Conservation (phyloP, 2,329 filamentous ascomycete species). For the Didymella arachidicola region DNA sequence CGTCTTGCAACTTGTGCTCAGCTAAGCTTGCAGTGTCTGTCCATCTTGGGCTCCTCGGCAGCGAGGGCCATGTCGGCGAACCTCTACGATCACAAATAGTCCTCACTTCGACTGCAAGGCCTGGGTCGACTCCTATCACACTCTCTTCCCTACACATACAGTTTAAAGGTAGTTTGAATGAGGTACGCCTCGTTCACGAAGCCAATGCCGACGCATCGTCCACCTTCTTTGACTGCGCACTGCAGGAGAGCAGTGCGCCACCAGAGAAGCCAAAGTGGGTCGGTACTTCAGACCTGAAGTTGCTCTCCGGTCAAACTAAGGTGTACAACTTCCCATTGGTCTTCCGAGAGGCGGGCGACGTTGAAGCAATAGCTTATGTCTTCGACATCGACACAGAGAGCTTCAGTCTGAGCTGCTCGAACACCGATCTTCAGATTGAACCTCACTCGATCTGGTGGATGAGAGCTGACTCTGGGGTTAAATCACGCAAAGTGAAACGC, state of each 20-base stretch:
- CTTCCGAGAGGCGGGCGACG: slow-evolving; percentile 82
- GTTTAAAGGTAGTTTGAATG: slow-evolving; percentile 59
- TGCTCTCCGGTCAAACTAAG: slow-evolving; percentile 71
- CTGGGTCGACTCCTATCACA: slow-evolving; percentile 55
- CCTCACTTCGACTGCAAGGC: slow-evolving; percentile 59
- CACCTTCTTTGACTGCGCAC: slow-evolving; percentile 29
- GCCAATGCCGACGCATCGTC: slow-evolving; percentile 27
- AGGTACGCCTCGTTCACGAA: slow-evolving; percentile 43
- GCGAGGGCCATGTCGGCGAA: slow-evolving; percentile 67
- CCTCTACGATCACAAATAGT: slow-evolving; percentile 63
- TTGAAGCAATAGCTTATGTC: slow-evolving; percentile 69
- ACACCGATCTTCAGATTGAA: slow-evolving; percentile 54
- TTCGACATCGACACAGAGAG: slow-evolving; percentile 69
- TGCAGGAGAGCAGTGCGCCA: slow-evolving; percentile 39
- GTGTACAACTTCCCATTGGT: slow-evolving; percentile 76
- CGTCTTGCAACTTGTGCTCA: slow-evolving; percentile 27
- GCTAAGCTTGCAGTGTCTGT: slow-evolving; percentile 54
- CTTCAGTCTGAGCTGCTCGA: slow-evolving; percentile 73
- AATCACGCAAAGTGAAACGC: slow-evolving; percentile 40
- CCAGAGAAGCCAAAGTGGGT: slow-evolving; percentile 53
- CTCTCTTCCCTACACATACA: slow-evolving; percentile 59
- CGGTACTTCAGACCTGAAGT: slow-evolving; percentile 68
- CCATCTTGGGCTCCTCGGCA: slow-evolving; percentile 61
- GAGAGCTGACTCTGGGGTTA: slow-evolving; percentile 32
- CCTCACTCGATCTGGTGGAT: slow-evolving; percentile 47